phyloP scores from a whole-genome alignment of 805 yeast species.

The Hanseniaspora clermontiae region DNA sequence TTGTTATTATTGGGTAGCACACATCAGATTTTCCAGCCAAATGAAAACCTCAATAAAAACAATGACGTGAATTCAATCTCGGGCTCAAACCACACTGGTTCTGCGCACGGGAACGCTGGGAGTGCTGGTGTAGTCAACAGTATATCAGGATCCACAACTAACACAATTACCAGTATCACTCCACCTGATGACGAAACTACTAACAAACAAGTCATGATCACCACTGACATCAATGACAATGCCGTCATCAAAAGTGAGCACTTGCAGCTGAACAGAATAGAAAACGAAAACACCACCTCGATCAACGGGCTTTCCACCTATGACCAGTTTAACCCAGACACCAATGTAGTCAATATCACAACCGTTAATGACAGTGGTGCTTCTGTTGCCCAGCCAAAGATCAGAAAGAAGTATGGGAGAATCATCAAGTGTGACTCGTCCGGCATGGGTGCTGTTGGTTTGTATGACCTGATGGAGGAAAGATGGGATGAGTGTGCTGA shows the following conservation, averaged over 20 bases:
- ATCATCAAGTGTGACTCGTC: slow-evolving; percentile 49
- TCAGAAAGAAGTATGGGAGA: slow-evolving; percentile 83
- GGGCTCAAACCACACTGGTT: background rate
- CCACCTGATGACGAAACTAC: background rate
- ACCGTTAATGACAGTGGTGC: background rate
- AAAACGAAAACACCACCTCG: background rate
- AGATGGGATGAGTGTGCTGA: slow-evolving; percentile 77
- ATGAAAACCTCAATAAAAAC: background rate
- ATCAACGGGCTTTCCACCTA: slow-evolving; percentile 9
- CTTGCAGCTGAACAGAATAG: slow-evolving; percentile 1
- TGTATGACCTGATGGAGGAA: slow-evolving; percentile 66
- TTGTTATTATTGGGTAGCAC: slow-evolving; percentile 1
- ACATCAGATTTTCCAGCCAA: slow-evolving; percentile 8
- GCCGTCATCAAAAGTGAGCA: slow-evolving; percentile 1
- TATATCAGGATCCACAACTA: background rate
- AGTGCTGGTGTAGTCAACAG: background rate
- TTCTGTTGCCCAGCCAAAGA: slow-evolving; percentile 30
- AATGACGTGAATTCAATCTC: background rate
- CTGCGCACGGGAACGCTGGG: background rate
- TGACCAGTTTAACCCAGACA: background rate
- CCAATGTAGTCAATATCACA: background rate
- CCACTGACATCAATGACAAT: background rate
- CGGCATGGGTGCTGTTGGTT: slow-evolving; percentile 41
- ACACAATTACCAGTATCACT: background rate
- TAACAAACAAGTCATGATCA: background rate